phyloP scores from a whole-genome alignment of 2,329 filamentous ascomycete genomes.

The Aspergillus candidus region DNA sequence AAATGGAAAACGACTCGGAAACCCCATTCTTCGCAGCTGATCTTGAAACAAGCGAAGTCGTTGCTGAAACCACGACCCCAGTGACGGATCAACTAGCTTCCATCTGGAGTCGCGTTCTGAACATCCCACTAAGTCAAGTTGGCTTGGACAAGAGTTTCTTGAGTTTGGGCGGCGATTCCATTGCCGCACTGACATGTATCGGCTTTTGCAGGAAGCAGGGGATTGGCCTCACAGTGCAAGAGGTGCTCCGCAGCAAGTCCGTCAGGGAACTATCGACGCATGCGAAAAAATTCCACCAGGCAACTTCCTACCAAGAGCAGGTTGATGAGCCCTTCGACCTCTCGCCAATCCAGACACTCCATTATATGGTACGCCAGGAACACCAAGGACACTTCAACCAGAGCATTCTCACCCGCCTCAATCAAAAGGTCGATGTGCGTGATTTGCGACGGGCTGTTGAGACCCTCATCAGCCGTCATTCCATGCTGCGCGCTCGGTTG shows the following conservation, averaged over 20 bases:
- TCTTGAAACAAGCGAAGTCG: constrained; percentile 17
- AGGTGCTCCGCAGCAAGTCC: constrained; percentile 44
- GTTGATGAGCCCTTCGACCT: constrained; percentile 28
- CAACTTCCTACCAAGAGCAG: constrained; percentile 29
- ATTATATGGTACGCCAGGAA: constrained; percentile 30
- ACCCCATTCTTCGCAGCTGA: constrained; percentile 13
- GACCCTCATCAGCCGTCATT: constrained; percentile 28
- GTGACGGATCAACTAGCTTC: constrained; percentile 25
- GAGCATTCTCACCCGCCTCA: constrained; percentile 30
- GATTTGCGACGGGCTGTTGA: constrained; percentile 26
- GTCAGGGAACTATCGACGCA: constrained; percentile 33
- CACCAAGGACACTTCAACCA: constrained; percentile 36
- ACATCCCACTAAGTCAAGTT: constrained; percentile 30
- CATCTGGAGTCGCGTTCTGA: constrained; percentile 37
- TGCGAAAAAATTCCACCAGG: constrained; percentile 25
- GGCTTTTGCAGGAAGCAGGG: constrained; percentile 43
- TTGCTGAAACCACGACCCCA: constrained; percentile 15
- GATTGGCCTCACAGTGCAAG: constrained; percentile 43
- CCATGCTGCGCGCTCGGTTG: constrained; percentile 35
- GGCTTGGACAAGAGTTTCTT: constrained; percentile 37
- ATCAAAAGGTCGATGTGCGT: constrained; percentile 17
- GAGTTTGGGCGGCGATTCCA: constrained; percentile 44
- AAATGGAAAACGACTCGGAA: not conserved
- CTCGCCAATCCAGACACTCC: constrained; percentile 35
- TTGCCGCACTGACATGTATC: constrained; percentile 47